Base-by-base conservation (phyloP, 108 stramenopile genomes). In the Pelagomonas calceolata region DNA sequence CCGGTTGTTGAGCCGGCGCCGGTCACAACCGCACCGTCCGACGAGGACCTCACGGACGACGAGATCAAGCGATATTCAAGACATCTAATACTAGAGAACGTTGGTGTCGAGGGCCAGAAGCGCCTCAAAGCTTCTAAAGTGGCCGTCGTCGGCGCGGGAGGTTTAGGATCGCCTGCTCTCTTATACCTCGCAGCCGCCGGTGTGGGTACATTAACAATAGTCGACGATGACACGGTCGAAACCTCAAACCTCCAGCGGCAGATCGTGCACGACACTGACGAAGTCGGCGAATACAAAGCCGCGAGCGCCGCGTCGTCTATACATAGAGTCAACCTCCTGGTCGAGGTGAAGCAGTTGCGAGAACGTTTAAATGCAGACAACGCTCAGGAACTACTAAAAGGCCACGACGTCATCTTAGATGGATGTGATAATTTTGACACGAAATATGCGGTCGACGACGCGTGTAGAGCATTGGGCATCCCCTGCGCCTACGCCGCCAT, bases 141-240 rank as follows among this genome's bases (percentile, higher is more conserved):
- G 0, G 76, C 95, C 21, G 88, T 93, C 30, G 78, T 96, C 34
- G 97, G 97, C n/a, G 93, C 95, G 31, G 97, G 97, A 9, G 97
- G 95, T 31, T 76, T 98, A 0, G 97, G 97, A 26, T 86, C 85
- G 44, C 91, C 97, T 32, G 87, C 87, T 65, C 76, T 94, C 14
- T 72, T 94, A 51, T 95, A 92, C 76, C 84, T 95, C n/a, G 97
- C 97, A 12, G 95, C 91, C 21, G 95, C 95, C 15, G 97, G 97
- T 18, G 91, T 94, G 0, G 91, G 91, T 0, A 80, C 81, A 37
- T 79, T 95, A 73, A 91, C 91, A 29, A 89, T 98, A 45, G 92
- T 98, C 36, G 98, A 99, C 73, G 92, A 94, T 76, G 97, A 98
- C 75, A 81, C 79, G 18, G 95, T 98, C 34, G 97, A 97, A 70